Percentiles rank a stretch among this genome's conserved stretches.
phyloP scores from a whole-genome alignment of 1,284 basidiomycete species.

The Entoloma clypeatum region DNA sequence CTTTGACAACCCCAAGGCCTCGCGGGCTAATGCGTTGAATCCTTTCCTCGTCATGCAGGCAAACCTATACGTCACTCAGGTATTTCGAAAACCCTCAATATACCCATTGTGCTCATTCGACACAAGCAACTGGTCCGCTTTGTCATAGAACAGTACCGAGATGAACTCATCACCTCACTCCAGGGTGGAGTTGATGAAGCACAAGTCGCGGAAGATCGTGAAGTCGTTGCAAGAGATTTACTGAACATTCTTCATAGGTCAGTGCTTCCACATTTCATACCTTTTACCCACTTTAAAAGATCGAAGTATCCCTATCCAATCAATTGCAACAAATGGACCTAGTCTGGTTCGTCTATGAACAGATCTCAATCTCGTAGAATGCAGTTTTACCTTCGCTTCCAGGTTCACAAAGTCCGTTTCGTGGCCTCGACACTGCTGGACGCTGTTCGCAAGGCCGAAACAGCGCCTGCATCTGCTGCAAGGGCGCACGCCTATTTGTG shows the following conservation, averaged over 20 bases:
- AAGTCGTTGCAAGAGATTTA: constrained; percentile 75
- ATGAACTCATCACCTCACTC: constrained; percentile 69
- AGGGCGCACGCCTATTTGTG: constrained; percentile 79
- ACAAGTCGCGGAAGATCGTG: constrained; percentile 64
- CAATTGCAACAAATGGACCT: constrained; percentile 84
- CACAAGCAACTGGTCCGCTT: constrained; percentile 83
- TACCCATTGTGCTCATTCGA: constrained; percentile 8
- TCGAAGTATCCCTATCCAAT: constrained; percentile 80
- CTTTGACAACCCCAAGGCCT: constrained; percentile 84
- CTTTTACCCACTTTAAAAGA: not conserved
- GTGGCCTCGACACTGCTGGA: constrained; percentile 85
- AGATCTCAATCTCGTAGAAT: not conserved
- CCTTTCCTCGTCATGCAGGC: constrained; percentile 87
- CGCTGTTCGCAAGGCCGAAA: constrained; percentile 77
- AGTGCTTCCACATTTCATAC: constrained; percentile 8
- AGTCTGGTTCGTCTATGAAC: constrained; percentile 52
- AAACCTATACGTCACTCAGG: constrained; percentile 86
- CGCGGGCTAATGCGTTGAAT: constrained; percentile 76
- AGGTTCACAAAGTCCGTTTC: constrained; percentile 86
- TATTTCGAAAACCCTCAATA: constrained; percentile 26
- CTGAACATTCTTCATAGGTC: constrained; percentile 79
- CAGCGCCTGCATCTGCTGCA: constrained; percentile 68
- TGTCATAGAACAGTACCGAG: constrained; percentile 84
- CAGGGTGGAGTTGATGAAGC: constrained; percentile 62
- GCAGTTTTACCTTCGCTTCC: constrained; percentile 15